These are phyloP conservation scores for Bryoerythrophyllum caledonicum DNA, from an alignment of 225 moss, liverwort and hornwort species.

Conservation along the genomic window DNA sequence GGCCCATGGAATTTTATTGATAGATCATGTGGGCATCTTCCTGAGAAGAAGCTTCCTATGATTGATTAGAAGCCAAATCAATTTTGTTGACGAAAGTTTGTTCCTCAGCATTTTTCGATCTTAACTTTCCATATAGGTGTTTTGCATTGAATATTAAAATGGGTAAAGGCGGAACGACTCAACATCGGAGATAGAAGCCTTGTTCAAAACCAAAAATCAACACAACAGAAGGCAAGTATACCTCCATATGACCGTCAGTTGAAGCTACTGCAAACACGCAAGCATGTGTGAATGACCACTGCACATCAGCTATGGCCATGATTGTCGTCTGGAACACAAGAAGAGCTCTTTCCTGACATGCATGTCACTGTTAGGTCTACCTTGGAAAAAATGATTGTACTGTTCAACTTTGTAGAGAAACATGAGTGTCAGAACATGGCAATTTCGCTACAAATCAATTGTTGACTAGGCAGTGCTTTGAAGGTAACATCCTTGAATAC, in stretches of 20 bases:
- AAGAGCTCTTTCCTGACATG: constrained; percentile 78
- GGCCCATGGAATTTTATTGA: neutral
- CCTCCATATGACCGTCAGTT: constrained; percentile 83
- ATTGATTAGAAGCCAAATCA: neutral
- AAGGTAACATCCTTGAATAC: neutral
- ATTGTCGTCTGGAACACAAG: constrained; percentile 87
- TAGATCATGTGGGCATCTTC: neutral
- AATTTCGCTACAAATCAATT: neutral
- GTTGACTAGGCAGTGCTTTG: neutral
- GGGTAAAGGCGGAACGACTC: neutral
- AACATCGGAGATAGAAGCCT: neutral
- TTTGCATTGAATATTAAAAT: neutral
- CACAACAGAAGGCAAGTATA: constrained; percentile 15
- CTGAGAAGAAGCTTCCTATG: neutral
- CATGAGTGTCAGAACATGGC: neutral
- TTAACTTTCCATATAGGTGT: neutral
- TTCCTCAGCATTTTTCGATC: neutral
- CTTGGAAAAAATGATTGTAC: neutral
- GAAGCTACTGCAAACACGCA: constrained; percentile 82
- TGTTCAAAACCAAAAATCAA: neutral
- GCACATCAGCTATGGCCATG: constrained; percentile 82
- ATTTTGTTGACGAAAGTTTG: neutral
- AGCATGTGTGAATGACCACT: constrained; percentile 77
- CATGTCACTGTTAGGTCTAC: constrained; percentile 1
- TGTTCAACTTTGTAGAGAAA: neutral